Conservation (phyloP, 2,329 filamentous ascomycete genomes). For the Xylaria sp. region DNA sequence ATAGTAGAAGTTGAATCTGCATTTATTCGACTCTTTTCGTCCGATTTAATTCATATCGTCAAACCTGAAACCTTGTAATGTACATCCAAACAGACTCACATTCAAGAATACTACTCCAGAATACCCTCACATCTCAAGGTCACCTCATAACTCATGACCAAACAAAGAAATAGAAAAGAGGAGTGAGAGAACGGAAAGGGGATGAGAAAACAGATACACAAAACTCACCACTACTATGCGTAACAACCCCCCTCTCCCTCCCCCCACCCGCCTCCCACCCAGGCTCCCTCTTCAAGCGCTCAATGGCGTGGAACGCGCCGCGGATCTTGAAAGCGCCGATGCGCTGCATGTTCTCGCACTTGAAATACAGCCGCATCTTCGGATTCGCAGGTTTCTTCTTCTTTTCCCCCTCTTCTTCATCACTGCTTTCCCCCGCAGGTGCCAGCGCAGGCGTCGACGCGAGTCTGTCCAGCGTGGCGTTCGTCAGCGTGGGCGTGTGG, state of each 20-base stretch:
- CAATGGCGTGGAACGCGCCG: slow-evolving; percentile 88
- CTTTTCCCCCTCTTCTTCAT: slow-evolving; percentile 52
- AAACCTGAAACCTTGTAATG: too few relatives aligned
- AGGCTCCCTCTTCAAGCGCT: slow-evolving; percentile 71
- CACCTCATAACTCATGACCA: not conserved
- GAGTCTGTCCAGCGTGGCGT: slow-evolving; percentile 76
- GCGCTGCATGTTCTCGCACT: slow-evolving; percentile 92
- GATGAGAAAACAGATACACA: not conserved
- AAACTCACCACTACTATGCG: slow-evolving; percentile 82
- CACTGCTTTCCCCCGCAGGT: too few relatives aligned
- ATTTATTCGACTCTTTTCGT: too few relatives aligned
- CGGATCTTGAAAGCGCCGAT: slow-evolving; percentile 93
- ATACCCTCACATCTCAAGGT: not conserved
- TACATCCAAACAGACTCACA: not conserved
- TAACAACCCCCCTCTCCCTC: slow-evolving; percentile 78
- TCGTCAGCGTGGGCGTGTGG: slow-evolving; percentile 84
- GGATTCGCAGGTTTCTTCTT: slow-evolving; percentile 70
- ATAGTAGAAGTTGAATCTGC: too few relatives aligned
- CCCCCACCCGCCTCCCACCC: slow-evolving; percentile 71
- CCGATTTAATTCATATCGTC: too few relatives aligned
- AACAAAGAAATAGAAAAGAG: too few relatives aligned
- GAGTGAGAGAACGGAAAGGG: not conserved
- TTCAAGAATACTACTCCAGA: not conserved
- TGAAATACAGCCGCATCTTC: slow-evolving; percentile 84
- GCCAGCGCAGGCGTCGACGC: slow-evolving; percentile 74